These are phyloP conservation scores for Aspergillus flavus DNA, from an alignment of 2,329 filamentous ascomycete genomes.

Conservation along the genomic window DNA sequence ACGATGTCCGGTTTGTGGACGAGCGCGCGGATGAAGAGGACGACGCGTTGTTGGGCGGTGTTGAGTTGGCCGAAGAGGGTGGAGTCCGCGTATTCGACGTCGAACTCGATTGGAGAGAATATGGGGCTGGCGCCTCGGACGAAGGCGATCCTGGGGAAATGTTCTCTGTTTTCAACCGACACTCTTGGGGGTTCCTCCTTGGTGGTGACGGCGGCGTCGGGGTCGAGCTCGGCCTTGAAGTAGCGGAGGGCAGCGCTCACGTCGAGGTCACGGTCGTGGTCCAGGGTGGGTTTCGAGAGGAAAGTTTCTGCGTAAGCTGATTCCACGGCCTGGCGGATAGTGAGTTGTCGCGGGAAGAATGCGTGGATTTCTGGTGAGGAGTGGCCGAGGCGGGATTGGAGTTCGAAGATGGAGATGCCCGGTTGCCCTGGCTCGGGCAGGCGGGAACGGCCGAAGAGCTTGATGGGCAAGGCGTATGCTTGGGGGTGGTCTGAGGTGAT, in stretches of 20 bases:
- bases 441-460: conserved; percentile 79
- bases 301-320: conserved; percentile 93
- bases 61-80: conserved; percentile 69
- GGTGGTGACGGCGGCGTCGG: conserved; percentile 36
- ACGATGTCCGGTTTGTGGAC: conserved; percentile 81
- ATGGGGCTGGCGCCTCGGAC: background rate
- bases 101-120: conserved; percentile 25
- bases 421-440: conserved; percentile 71
- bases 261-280: conserved; percentile 56
- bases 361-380: conserved; percentile 92
- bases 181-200: conserved; percentile 19
- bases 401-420: conserved; percentile 87
- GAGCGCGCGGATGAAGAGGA: conserved; percentile 79
- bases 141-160: conserved; percentile 25
- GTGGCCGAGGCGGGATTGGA: conserved; percentile 87
- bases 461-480: conserved; percentile 84
- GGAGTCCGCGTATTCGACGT: conserved; percentile 70
- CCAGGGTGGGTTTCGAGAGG: conserved; percentile 67
- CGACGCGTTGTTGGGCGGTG: conserved; percentile 67
- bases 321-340: conserved; percentile 73
- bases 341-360: conserved; percentile 80
- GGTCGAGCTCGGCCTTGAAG: conserved; percentile 80
- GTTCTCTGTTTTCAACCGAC: background rate
- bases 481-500: conserved; percentile 96
- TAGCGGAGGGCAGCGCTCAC: conserved; percentile 72